phyloP scores from a whole-genome alignment of 2,329 filamentous ascomycete genomes.

The Xylaria digitata region DNA sequence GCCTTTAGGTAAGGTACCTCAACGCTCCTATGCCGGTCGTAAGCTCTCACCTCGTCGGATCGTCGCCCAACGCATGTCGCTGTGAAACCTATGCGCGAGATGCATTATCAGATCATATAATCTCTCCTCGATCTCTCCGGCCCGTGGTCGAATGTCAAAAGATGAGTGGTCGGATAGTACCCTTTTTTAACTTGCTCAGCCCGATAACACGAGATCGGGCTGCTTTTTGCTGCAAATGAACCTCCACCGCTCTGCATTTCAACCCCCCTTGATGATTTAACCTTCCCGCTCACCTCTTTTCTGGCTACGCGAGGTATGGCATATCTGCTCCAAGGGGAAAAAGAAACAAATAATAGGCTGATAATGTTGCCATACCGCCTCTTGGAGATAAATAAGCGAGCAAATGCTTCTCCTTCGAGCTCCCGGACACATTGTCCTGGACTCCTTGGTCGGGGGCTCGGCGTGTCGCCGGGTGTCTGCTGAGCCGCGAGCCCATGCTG shows the following conservation, averaged over 20 bases:
- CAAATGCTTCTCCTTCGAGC: not conserved
- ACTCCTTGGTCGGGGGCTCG: constrained; percentile 6
- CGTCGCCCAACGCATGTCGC: constrained; percentile 10
- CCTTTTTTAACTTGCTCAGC: constrained; percentile 9
- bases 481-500: constrained; percentile 7
- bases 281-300: constrained; percentile 18
- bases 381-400: constrained; percentile 27
- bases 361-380: not conserved
- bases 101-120: constrained; percentile 28
- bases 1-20: not conserved
- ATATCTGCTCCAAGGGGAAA: not conserved
- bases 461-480: constrained; percentile 27
- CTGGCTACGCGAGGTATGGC: constrained; percentile 21
- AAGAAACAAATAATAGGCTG: not conserved
- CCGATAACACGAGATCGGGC: constrained; percentile 33
- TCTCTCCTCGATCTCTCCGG: constrained; percentile 16
- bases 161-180: constrained; percentile 31
- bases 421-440: constrained; percentile 9
- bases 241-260: constrained; percentile 24
- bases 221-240: constrained; percentile 24
- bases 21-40: constrained; percentile 10
- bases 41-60: constrained; percentile 29
- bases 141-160: constrained; percentile 23
- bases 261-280: constrained; percentile 27
- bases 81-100: constrained; percentile 27